Evolutionary conservation across 179 eudicot species (phyloP).

Genomic region (Beta lomatogona): DNA sequence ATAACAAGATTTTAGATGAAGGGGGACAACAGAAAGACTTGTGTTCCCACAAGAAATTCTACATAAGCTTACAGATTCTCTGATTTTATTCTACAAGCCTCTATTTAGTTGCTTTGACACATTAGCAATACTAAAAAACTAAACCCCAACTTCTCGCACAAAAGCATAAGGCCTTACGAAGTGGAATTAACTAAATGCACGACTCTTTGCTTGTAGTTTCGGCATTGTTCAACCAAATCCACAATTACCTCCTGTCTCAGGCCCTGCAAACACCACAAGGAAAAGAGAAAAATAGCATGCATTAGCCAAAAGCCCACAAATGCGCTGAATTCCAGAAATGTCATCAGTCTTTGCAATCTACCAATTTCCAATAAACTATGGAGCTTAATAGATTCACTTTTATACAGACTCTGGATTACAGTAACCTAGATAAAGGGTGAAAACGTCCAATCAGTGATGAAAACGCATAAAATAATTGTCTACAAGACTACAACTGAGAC

Average conservation of each 20-base stretch:
- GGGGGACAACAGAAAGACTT: not conserved
- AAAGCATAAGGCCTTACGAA: slow-evolving; percentile 23
- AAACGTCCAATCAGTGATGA: not conserved
- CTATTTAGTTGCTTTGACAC: not conserved
- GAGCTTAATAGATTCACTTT: not conserved
- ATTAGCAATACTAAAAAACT: not conserved
- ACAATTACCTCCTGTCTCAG: slow-evolving; percentile 14
- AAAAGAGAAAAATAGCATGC: not conserved
- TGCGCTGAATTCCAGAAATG: too few species aligned
- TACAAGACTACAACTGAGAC: too few species aligned
- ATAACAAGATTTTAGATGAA: not conserved
- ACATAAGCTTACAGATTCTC: not conserved
- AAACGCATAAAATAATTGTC: not conserved
- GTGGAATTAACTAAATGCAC: slow-evolving; percentile 25
- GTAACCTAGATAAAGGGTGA: not conserved
- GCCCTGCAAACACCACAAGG: slow-evolving; percentile 11
- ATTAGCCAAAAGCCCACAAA: slow-evolving; percentile 1
- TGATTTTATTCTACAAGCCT: not conserved
- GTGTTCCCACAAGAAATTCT: not conserved
- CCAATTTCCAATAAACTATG: not conserved
- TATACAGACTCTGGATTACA: not conserved
- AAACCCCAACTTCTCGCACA: too few species aligned
- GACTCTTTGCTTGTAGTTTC: slow-evolving; percentile 26
- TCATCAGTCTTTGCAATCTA: not conserved
- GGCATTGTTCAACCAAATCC: slow-evolving; percentile 26